These are phyloP conservation scores for Porphyrellus cyaneotinctus DNA, from an alignment of 768 basidiomycete genomes.

Conservation along the genomic window DNA sequence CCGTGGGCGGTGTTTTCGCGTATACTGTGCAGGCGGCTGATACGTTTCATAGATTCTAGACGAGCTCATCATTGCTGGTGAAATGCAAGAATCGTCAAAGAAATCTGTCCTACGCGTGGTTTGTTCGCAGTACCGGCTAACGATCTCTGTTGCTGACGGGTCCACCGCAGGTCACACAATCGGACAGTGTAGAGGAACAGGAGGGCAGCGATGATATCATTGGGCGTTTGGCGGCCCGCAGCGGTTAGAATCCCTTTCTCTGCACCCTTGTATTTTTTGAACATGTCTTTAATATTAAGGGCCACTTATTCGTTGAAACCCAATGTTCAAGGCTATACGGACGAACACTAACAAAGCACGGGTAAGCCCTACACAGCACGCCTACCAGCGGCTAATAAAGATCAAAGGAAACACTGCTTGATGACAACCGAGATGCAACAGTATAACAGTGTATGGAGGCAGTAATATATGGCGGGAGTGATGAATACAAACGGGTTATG, in stretches of 20 bases:
- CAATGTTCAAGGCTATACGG: background rate
- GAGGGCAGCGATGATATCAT: constrained; percentile 80
- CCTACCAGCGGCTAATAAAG: background rate
- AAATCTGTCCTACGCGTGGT: constrained; percentile 61
- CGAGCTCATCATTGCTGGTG: constrained; percentile 90
- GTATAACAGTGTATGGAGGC: background rate
- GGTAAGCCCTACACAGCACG: background rate
- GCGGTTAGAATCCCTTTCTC: constrained; percentile 44
- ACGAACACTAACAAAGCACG: background rate
- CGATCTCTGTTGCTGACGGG: constrained; percentile 11
- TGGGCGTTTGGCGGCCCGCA: constrained; percentile 70
- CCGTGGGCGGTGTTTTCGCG: constrained; percentile 43
- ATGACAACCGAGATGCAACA: background rate
- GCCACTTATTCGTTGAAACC: constrained; percentile 27
- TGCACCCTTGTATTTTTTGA: constrained; percentile 4
- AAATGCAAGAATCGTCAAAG: constrained; percentile 90
- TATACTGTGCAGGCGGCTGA: background rate
- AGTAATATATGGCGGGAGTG: background rate
- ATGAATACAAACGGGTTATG: constrained; percentile 8
- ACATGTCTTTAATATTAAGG: constrained; percentile 21
- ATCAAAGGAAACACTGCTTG: background rate
- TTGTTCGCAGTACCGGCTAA: constrained; percentile 3
- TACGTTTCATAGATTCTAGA: constrained; percentile 63
- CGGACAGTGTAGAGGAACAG: constrained; percentile 80
- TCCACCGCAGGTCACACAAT: constrained; percentile 67